Evolutionary conservation across 345 rosid species (phyloP), one percentile per base, ranked within the genome.

Genomic region (Nephelium lappaceum): DNA sequence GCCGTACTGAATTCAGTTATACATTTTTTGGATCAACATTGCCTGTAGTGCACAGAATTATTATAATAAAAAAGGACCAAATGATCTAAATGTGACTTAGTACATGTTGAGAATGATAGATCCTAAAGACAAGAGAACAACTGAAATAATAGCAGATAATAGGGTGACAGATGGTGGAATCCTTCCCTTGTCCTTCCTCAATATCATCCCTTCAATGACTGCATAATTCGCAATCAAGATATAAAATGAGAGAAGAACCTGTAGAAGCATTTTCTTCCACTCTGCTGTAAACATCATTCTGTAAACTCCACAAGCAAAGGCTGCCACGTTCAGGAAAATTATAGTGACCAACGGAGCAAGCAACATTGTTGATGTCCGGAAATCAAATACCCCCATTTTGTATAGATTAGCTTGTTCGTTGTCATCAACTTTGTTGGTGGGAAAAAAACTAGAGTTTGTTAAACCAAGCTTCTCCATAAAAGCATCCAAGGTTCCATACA

Each of bases 141-240:
- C 10, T 11, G 62, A 67, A 31, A 86, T 24, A 0, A 73, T 10
- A 45, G 51, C 71, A 0, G 86, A 89, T 0, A 79, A 41, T 1
- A 76, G n/a, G 4, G 83, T 79, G 19, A 81, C 80, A 1, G 77
- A 76, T 16, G 64, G 53, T 10, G 88, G 68, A 76, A 89, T 75
- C 0, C 89, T 72, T 4, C 88, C 90, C n/a, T 74, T 84, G 75
- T 87, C 90, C 74, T 71, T 87, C 84, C 87, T 81, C n/a, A 81
- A 1, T 0, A 80, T 14, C 82, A 86, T 84, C 31, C 90, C 92
- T 80, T 87, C 90, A 69, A 89, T 74, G 4, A 87, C 36, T 1
- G 88, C 77, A 11, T 80, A 84, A 60, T 84, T 80, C 76, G 80
- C 24, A 0, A 27, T 27, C 23, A 89, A 43, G n/a, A 89, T 76